Evolutionary conservation across 2,329 filamentous ascomycete species (phyloP), one percentile per base, ranked within the genome.

Genomic region (Aureobasidium sp.): DNA sequence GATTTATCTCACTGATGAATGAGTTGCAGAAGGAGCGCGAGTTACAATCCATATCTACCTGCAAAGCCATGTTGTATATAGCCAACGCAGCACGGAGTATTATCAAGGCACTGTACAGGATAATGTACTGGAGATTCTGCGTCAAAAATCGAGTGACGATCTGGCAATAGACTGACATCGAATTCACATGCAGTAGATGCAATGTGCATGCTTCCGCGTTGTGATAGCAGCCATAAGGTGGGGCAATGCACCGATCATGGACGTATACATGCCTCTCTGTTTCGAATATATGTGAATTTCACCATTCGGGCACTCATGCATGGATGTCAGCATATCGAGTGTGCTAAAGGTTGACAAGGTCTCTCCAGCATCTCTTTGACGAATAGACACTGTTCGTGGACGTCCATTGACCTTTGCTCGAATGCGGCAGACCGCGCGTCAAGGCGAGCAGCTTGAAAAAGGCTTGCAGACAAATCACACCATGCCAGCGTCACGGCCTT

Each of bases 401-500:
- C 27, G 14, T 16, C n/a, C 8, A 5, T 21, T 16, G 16, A 7
- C 24, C n/a, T 14, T 29, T 22, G 21, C 21, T 24, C 38, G 45
- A 24, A 16, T n/a, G 24, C 21, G 12, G 16, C 3, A 10, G 35
- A 29, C 32, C 38, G 24, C 12, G 35, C 25, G 32, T 40, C 47
- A 40, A 17, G 47, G 27, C 47, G 17, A 32, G 24, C 17, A 8
- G 4, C 4, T 19, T 4, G 3, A 19, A 17, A 17, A 14, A 6
- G 8, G 12, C 3, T 16, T n/a, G 16, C 8, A 16, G 25, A 16
- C 37, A 11, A 40, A 50, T 50, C 47, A 50, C 47, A 50, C 37
- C 47, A 40, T 34, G 47, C 35, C 47, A 50, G 37, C 47, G 34
- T 40, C 17, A 32, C 6, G 47, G 14, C 24, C n/a, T 25, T n/a